Evolutionary conservation across 305 asterid genomes (phyloP).

Genomic region (Solanum chacoense): DNA sequence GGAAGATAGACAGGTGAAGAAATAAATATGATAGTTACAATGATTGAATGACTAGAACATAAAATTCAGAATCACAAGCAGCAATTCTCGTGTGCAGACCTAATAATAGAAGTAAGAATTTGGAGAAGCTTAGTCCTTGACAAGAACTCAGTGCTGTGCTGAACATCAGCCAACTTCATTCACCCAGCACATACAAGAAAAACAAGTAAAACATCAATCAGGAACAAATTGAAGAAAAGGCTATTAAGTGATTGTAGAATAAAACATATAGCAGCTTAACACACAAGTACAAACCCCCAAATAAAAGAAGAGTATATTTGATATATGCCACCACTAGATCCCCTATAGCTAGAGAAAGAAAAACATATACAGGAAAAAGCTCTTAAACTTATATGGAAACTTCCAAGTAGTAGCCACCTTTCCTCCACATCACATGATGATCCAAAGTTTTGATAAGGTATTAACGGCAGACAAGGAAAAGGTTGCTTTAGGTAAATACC

Average conservation of each 20-base stretch:
- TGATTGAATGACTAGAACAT: background rate
- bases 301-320: background rate
- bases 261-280: background rate
- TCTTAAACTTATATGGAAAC: background rate
- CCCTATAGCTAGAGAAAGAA: background rate
- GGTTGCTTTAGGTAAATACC: background rate
- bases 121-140: conserved; percentile 62
- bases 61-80: conserved; percentile 1
- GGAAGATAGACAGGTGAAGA: background rate
- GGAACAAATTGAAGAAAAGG: conserved; percentile 3
- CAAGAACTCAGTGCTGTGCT: conserved; percentile 65
- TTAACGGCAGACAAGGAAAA: background rate
- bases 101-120: conserved; percentile 74
- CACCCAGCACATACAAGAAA: conserved; percentile 8
- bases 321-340: background rate
- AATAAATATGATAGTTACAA: background rate
- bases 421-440: background rate
- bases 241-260: background rate
- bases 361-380: background rate
- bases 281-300: background rate
- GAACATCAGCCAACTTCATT: conserved; percentile 79
- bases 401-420: background rate
- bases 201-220: background rate
- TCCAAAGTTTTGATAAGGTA: background rate
- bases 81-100: conserved; percentile 25